Percentiles rank a stretch among this genome's conserved stretches.
These are phyloP conservation scores for Deinandra increscens DNA, from an alignment of 129 eudicot genomes.

Conservation along the genomic window DNA sequence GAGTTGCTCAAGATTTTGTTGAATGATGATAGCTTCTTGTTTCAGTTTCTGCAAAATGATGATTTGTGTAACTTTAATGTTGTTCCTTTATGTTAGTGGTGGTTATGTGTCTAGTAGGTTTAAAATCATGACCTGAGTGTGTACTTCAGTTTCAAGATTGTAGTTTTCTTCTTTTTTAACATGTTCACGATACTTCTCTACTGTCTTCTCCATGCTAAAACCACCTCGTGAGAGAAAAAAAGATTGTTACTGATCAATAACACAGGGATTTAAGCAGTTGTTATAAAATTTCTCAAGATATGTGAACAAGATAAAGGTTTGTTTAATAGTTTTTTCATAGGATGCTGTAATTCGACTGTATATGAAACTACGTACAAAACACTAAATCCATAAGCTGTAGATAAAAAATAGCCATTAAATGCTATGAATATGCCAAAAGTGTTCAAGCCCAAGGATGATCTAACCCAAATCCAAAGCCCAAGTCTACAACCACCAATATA, in stretches of 20 bases:
- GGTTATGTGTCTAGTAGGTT: background rate
- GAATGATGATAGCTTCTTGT: constrained; percentile 40
- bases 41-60: constrained; percentile 43
- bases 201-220: constrained; percentile 48
- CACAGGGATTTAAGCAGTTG: background rate
- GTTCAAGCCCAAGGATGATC: too few species aligned
- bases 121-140: constrained; percentile 36
- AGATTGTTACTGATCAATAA: background rate
- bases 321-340: too few species aligned
- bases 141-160: constrained; percentile 18
- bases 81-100: background rate
- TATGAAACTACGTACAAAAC: too few species aligned
- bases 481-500: too few species aligned
- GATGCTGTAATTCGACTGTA: too few species aligned
- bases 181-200: constrained; percentile 41
- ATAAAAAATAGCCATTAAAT: too few species aligned
- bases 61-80: background rate
- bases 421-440: too few species aligned
- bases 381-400: too few species aligned
- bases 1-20: constrained; percentile 46
- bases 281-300: background rate
- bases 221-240: background rate
- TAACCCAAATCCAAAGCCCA: too few species aligned
- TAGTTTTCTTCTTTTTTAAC: constrained; percentile 16
- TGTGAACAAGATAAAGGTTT: background rate